phyloP scores from a whole-genome alignment of 768 basidiomycete species.

The Tricholoma sp. region DNA sequence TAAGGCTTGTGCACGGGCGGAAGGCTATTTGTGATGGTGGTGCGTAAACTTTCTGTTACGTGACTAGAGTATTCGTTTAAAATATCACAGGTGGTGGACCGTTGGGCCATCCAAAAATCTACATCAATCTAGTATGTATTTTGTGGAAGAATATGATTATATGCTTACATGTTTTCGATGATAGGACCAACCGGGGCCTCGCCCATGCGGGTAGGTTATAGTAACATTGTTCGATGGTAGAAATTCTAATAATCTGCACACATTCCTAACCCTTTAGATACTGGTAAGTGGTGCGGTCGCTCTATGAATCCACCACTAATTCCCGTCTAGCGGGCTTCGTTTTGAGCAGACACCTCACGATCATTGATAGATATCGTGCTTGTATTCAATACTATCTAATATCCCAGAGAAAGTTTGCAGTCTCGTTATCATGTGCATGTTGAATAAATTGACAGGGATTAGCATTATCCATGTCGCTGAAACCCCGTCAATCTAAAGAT shows the following conservation, averaged over 20 bases:
- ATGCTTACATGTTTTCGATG: constrained; percentile 4
- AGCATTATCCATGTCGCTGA: not conserved
- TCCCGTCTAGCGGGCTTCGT: constrained; percentile 65
- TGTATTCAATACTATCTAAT: not conserved
- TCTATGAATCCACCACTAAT: constrained; percentile 3
- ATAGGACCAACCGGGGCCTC: constrained; percentile 85
- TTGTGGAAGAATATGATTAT: not conserved
- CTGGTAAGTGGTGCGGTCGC: constrained; percentile 24
- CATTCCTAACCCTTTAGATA: constrained; percentile 22
- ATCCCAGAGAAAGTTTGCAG: constrained; percentile 2
- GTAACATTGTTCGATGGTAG: constrained; percentile 1
- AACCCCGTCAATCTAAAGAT: constrained; percentile 46
- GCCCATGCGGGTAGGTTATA: constrained; percentile 78
- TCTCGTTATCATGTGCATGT: not conserved
- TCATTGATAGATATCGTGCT: constrained; percentile 36
- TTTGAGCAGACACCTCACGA: constrained; percentile 85
- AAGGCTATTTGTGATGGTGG: constrained; percentile 95
- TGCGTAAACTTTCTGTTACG: constrained; percentile 34
- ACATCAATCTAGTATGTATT: constrained; percentile 80
- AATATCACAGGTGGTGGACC: constrained; percentile 73
- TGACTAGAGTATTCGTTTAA: not conserved
- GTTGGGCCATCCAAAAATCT: constrained; percentile 95
- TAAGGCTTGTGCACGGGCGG: constrained; percentile 73
- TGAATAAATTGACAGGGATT: not conserved
- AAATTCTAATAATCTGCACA: constrained; percentile 16